A percentile compares a stretch with the other conserved stretches of the same genome.
phyloP scores from a whole-genome alignment of 345 rosid species.

The Melaleuca alternifolia region DNA sequence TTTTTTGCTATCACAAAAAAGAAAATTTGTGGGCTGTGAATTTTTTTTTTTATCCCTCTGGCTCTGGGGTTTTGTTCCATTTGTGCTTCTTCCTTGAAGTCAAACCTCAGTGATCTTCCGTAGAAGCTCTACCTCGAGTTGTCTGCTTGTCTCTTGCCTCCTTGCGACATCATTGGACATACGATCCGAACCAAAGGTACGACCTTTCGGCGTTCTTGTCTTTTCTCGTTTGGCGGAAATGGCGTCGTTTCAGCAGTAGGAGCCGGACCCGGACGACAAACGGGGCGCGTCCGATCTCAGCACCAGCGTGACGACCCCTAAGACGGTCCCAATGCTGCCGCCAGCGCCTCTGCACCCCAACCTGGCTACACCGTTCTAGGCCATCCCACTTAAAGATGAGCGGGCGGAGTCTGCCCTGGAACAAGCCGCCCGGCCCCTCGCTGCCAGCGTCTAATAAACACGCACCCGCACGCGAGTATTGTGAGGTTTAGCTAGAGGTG shows the following conservation, averaged over 20 bases:
- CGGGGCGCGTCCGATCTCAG: constrained; percentile 29
- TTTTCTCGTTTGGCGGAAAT: neutral
- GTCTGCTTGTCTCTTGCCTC: neutral
- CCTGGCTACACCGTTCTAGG: constrained; percentile 10
- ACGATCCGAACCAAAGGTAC: too few species aligned
- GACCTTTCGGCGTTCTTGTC: neutral
- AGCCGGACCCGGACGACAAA: constrained; percentile 16
- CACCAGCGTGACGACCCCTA: constrained; percentile 22
- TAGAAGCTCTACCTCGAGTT: too few species aligned
- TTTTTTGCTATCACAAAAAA: neutral
- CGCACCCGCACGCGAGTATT: too few species aligned
- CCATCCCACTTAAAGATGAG: constrained; percentile 27
- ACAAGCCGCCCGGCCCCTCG: neutral
- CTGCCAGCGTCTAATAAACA: too few species aligned
- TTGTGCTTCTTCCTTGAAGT: neutral
- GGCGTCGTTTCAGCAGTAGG: neutral
- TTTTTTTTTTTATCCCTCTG: neutral
- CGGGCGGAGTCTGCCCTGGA: constrained; percentile 19
- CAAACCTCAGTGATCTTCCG: neutral
- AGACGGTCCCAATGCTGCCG: too few species aligned
- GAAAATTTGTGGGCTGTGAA: neutral
- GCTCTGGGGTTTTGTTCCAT: neutral
- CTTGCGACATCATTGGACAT: neutral
- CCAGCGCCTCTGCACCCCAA: neutral
- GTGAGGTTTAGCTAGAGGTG: too few species aligned